Evolutionary conservation across 1,284 basidiomycete species (phyloP), one percentile per base, ranked within the genome.

Genomic region (Athelia psychrophila): DNA sequence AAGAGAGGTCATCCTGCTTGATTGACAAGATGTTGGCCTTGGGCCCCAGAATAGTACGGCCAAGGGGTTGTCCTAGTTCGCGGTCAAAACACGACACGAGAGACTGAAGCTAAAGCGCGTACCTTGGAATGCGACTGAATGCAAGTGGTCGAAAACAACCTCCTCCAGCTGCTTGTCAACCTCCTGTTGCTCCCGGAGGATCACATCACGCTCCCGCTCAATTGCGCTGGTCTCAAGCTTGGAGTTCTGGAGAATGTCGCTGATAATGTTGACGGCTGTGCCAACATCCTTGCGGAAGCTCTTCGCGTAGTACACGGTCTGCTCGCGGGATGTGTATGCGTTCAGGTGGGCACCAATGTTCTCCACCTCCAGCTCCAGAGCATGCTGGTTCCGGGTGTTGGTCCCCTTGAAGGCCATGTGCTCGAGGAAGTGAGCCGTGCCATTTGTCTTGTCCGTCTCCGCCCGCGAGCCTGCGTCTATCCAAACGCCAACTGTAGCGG

Each of bases 271-370:
- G 55, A 99, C 95, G 27, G 93, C 86, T 54, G 83, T 82, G 30
- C 86, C 84, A 19, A 98, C 93, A 70, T 99, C 97, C 79, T 96
- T 91, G 70, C 91, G 84, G 86, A 99, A 99, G 67, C 92, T 90
- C 83, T 98, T 98, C 67, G 96, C 96, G 71, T 98, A 98, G 80
- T 98, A 99, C 58, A 98, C 95, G 27, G 97, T 99, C 76, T 99
- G 96, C 76, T 99, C 96, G 59, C 96, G 86, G 42, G 95, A 98
- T 18, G 96, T 99, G 79, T 98, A 99, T 51, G 97, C 96, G 71
- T 99, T 98, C 56, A 99, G 77, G 72, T 98, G 96, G 36, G 96
- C 94, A 60, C 97, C 97, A 56, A 98, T 80, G 77, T 98, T 97
- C 77, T 99, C 96, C 46, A 99, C 96, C 73, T 99, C 95, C 55